Base-by-base conservation (phyloP, 2,329 filamentous ascomycete species). In the Aspergillus puulaauensis region DNA sequence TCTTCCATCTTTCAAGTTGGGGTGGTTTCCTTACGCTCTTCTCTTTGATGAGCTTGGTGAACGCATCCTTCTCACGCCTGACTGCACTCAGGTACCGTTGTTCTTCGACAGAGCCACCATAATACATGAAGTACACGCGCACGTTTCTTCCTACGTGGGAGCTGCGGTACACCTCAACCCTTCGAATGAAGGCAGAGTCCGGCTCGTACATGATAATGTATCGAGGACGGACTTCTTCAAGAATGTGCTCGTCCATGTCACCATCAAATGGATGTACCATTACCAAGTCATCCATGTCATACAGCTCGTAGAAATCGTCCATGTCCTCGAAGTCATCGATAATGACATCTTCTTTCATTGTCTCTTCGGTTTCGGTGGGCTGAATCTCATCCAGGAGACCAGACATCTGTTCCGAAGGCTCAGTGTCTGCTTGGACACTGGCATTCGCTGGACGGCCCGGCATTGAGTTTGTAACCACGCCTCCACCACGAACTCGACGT, bases 191-290 rank as follows among this genome's bases (percentile, higher is more conserved):
- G 3, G 93, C 88, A 3, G 93, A 87, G 64, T 98, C 92, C 1
- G 95, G 93, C 72, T 98, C 95, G 74, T 97, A 99, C 95, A 99
- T 98, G 77, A 99, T 90, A 58, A 99, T 91, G 74, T 97, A 97
- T 59, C 90, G 87, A 35, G 95, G 95, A 69, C 90, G 92, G 57
- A 95, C 83, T 75, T 99, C 95, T 72, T 99, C 93, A 1, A 99
- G 83, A n/a, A 98, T 83, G 72, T 96, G 91, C 71, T 98, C 95
- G 72, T 99, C 95, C 79, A 93, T 89, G 71, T 98, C 95, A 11
- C 93, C 93, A 59, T 96, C 92, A 72, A 96, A 99, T 1, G 95
- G 90, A 72, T 98, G 95, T 17, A 98, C 82, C 41, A 96, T 86
- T 12, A 98, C 83, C 19, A 98, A 80, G 64, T 96, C 90, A 65